Evolutionary conservation across 371 early-diverging fungal species (phyloP), one percentile per base, ranked within the genome.

Genomic region (Encephalitozoon cuniculi): DNA sequence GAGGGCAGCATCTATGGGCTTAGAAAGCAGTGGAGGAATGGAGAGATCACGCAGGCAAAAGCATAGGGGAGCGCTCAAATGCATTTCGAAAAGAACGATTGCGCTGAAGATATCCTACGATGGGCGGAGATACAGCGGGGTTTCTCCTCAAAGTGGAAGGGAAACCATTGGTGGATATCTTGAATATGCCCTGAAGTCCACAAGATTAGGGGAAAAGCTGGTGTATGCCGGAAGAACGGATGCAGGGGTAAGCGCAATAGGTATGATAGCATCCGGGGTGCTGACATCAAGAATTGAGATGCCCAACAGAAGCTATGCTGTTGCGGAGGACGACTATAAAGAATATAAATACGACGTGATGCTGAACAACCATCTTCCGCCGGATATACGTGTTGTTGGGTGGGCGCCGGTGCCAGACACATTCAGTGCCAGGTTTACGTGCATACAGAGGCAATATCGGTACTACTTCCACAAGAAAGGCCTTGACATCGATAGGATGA

Each of bases 201-300:
- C 70, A 15, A 63, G 64, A 32, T 12, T 80, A 30, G 76, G 53
- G 12, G 46, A 67, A 12, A 49, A 69, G 7, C 54, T 77, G n/a
- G 44, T 44, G 12, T 81, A 70, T 67, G 78, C 78, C 25, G 85
- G 85, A 28, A 76, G 85, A 73, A 84, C 85, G 44, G 85, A 84
- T 73, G 65, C 71, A 52, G 82, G 82, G 26, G 85, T 84, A 0
- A 77, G 75, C 34, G 85, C 81, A 54, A 59, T 69, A 49, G 53
- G 73, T 63, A 81, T 78, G 80, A 63, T 81, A 64, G 79, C 64
- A 2, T 81, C 63, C 52, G 25, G 72, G 15, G 46, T 2, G 11
- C 67, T 67, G 18, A 65, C 51, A 37, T 66, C 74, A 28, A 40
- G 53, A 64, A n/a, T 69, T 11, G 8, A 23, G 1, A 3, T 3